phyloP scores from a whole-genome alignment of 148 eudicot genomes.

The Persicaria maculosa region DNA sequence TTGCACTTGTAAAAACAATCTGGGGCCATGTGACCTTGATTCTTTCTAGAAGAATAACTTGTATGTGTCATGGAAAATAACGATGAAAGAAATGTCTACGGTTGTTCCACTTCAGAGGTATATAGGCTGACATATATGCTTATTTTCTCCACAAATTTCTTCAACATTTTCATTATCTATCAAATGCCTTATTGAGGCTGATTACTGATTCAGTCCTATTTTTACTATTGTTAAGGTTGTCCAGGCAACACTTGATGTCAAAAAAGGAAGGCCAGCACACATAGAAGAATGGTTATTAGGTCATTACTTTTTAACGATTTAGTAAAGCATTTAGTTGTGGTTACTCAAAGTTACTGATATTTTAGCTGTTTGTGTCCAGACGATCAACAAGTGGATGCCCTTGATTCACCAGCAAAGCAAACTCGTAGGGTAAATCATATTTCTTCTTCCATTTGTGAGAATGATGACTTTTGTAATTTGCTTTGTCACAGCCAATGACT shows the following conservation, averaged over 20 bases:
- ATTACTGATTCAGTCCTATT: conserved; percentile 3
- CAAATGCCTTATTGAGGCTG: not conserved
- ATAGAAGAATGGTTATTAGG: conserved; percentile 38
- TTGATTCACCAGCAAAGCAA: no score
- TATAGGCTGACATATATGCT: not conserved
- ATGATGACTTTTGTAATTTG: not conserved
- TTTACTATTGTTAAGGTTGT: conserved; percentile 22
- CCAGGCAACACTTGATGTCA: conserved; percentile 24
- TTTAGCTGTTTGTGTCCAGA: conserved; percentile 13
- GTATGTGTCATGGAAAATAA: no score
- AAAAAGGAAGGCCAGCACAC: conserved; percentile 31
- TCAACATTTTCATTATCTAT: not conserved
- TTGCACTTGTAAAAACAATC: no score
- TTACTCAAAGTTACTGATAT: not conserved
- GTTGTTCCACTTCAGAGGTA: no score
- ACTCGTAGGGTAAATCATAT: conserved; percentile 61
- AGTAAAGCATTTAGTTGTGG: not conserved
- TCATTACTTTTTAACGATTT: conserved; percentile 11
- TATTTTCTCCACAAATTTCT: not conserved
- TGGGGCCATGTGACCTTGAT: no score
- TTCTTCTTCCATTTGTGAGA: not conserved
- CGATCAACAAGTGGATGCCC: no score
- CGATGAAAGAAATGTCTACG: no score
- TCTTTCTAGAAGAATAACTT: no score
- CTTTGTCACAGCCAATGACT: not conserved